Evolutionary conservation across 352 stramenopile genomes (phyloP).

Genomic region (Elongisporangium anandrum): DNA sequence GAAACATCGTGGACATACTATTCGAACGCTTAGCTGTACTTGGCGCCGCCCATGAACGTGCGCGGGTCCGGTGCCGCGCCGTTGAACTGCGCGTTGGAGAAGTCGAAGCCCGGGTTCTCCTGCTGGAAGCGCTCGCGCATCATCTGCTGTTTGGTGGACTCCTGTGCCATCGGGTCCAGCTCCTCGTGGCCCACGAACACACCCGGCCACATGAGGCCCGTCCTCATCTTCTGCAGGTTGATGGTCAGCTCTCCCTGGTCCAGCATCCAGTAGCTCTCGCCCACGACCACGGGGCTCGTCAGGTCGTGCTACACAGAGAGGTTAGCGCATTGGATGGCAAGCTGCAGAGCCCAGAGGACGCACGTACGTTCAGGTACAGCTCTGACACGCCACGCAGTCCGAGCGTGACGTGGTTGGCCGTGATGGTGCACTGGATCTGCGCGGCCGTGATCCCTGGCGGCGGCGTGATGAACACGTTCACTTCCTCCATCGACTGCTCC

Average conservation of each 20-base stretch:
- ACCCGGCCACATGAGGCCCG: slow-evolving; percentile 91
- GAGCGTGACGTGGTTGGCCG: slow-evolving; percentile 82
- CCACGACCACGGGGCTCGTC: slow-evolving; percentile 88
- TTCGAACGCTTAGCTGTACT: slow-evolving; percentile 53
- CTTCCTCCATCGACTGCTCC: slow-evolving; percentile 94
- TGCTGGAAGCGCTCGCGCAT: slow-evolving; percentile 98
- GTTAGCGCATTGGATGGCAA: too few species aligned
- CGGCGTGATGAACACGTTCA: slow-evolving; percentile 94
- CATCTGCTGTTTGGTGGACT: slow-evolving; percentile 94
- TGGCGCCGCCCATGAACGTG: slow-evolving; percentile 97
- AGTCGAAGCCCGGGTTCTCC: slow-evolving; percentile 98
- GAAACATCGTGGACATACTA: not conserved
- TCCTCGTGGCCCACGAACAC: slow-evolving; percentile 87
- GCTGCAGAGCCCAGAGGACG: too few species aligned
- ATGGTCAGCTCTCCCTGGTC: slow-evolving; percentile 88
- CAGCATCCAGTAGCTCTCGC: slow-evolving; percentile 96
- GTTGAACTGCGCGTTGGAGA: slow-evolving; percentile 97
- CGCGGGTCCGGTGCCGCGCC: slow-evolving; percentile 93
- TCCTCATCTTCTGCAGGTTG: slow-evolving; percentile 95
- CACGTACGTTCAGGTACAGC: slow-evolving; percentile 90
- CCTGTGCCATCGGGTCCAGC: slow-evolving; percentile 88
- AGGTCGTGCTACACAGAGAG: slow-evolving; percentile 81
- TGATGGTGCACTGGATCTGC: slow-evolving; percentile 89
- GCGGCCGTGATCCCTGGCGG: slow-evolving; percentile 78
- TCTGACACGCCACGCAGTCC: slow-evolving; percentile 84